Conservation (phyloP, 495 filamentous ascomycete species). For the Aspergillus affinis region DNA sequence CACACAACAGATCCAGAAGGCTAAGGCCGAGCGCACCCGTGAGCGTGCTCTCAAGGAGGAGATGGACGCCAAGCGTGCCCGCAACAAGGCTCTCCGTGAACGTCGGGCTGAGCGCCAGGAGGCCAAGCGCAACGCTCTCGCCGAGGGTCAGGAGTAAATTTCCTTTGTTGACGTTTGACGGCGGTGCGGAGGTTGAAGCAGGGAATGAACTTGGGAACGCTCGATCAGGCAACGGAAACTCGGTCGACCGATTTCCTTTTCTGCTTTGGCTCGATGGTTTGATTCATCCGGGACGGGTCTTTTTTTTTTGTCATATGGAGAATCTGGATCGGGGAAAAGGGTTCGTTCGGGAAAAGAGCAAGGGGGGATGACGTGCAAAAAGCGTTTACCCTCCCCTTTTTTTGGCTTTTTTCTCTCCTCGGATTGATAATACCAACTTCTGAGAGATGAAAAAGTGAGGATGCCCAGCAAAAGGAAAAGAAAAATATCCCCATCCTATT, state of each 20-base stretch:
- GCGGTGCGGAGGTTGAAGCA: conserved; percentile 46
- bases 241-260: conserved; percentile 23
- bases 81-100: conserved; percentile 99
- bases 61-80: conserved; percentile 99
- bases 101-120: conserved; percentile 83
- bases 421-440: conserved; percentile 4
- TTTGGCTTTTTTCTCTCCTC: conserved; percentile 3
- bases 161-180: conserved; percentile 39
- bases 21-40: conserved; percentile 97
- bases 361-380: conserved; percentile 12
- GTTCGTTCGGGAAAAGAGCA: neutral
- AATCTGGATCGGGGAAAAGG: conserved; percentile 20
- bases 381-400: conserved; percentile 10
- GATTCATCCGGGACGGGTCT: conserved; percentile 29
- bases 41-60: conserved; percentile 94
- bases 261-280: conserved; percentile 23
- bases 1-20: conserved; percentile 85
- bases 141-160: conserved; percentile 68
- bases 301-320: conserved; percentile 18
- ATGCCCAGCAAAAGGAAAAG: conserved; percentile 16
- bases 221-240: conserved; percentile 24
- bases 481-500: conserved; percentile 24
- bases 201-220: conserved; percentile 19
- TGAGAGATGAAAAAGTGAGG: conserved; percentile 8
- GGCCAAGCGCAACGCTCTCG: conserved; percentile 83